Base-by-base conservation (phyloP, 805 yeast genomes). In the Zygosaccharomyces lentus region DNA sequence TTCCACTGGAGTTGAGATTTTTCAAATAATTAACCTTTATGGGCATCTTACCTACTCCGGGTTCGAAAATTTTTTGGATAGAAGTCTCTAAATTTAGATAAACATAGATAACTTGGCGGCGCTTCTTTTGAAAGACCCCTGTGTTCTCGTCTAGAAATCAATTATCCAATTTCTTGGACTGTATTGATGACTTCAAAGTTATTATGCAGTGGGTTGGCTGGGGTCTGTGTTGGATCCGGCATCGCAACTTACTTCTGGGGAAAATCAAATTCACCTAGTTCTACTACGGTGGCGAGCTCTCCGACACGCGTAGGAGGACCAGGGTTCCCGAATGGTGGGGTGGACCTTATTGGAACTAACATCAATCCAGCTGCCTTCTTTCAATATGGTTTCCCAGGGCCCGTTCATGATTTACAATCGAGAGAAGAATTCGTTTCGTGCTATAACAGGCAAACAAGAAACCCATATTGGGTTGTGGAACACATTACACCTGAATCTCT, bases 311-410 rank as follows among this genome's bases (percentile, higher is more conserved):
- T 49, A 2, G 41, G 45, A n/a, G 39, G 34, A 8, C 41, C 53
- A 2, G 31, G 15, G 27, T 47, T 34, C 13, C 44, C 53, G 24
- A 25, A 42, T 30, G 56, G 53, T 8, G 34, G 49, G 2, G 29
- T 54, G 6, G 47, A 61, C 9, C 49, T 67, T 39, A 66, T 58
- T 41, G 67, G 74, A 24, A 45, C 69, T 5, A 57, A 56, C 3
- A 78, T 87, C 3, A 74, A 79, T 48, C 99, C 98, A 0, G 76
- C 78, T 17, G 95, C 73, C 6, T 89, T 85, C 68, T 90, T 89
- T 72, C 81, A 82, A 56, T 90, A 86, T 62, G 99, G 99, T 3
- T 88, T 87, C 59, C 99, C 98, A 0, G 96, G 96, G 1, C 98
- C 98, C 0, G 76, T 86, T 26, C 95, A 88, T 64, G 99, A 93